Evolutionary conservation across 805 yeast species (phyloP).

Genomic region (Ogataea neopini): DNA sequence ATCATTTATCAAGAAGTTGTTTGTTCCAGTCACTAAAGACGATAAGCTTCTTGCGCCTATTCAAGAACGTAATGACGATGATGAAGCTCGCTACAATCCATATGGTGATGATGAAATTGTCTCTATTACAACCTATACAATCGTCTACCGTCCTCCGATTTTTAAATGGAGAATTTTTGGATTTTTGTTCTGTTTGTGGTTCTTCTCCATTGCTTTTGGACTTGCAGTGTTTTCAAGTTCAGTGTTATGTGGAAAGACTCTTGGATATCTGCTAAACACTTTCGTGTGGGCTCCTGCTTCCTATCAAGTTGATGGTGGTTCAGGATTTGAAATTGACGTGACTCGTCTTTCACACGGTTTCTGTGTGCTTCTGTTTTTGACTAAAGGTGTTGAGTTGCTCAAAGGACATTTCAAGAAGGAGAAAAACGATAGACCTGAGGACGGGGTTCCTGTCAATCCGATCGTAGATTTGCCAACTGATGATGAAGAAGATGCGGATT

Average conservation of each 20-base stretch:
- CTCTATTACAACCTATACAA: slow-evolving; percentile 49
- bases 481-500: slow-evolving; percentile 2
- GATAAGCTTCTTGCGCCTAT: slow-evolving; percentile 57
- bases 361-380: neutral
- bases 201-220: slow-evolving; percentile 42
- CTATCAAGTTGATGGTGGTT: neutral
- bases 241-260: slow-evolving; percentile 29
- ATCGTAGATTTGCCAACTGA: too few relatives aligned
- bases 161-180: slow-evolving; percentile 60
- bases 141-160: slow-evolving; percentile 86
- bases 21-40: slow-evolving; percentile 80
- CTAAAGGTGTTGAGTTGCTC: neutral
- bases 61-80: slow-evolving; percentile 34
- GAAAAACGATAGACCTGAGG: neutral
- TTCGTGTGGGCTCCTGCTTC: neutral
- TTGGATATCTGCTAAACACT: neutral
- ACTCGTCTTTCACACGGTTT: slow-evolving; percentile 3
- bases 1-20: slow-evolving; percentile 61
- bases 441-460: too few relatives aligned
- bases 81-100: slow-evolving; percentile 32
- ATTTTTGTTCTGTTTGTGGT: slow-evolving; percentile 47
- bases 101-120: slow-evolving; percentile 38
- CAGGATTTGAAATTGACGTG: slow-evolving; percentile 1
- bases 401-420: neutral
- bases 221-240: slow-evolving; percentile 24